These are phyloP conservation scores for Ophiostoma fasciatum DNA, from an alignment of 2,329 filamentous ascomycete species.

Conservation along the genomic window DNA sequence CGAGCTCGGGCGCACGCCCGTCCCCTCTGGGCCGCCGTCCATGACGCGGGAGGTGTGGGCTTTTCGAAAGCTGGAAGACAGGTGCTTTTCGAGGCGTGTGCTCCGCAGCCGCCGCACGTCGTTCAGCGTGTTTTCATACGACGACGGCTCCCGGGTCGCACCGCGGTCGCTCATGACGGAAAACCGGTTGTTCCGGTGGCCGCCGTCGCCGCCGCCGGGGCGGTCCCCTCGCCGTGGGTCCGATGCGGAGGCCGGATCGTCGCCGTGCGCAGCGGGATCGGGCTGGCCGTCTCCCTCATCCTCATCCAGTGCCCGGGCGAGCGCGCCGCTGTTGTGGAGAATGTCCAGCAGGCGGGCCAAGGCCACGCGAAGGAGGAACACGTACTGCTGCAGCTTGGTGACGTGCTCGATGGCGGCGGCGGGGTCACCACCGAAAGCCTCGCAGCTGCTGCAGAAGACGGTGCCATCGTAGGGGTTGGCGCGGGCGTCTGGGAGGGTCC, in stretches of 20 bases:
- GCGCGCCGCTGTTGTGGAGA: constrained; percentile 64
- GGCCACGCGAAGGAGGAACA: constrained; percentile 83
- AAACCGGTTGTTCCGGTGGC: constrained; percentile 43
- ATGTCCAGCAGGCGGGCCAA: constrained; percentile 81
- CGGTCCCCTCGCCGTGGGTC: no score
- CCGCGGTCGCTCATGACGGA: constrained; percentile 30
- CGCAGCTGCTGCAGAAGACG: constrained; percentile 58
- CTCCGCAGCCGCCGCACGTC: constrained; percentile 87
- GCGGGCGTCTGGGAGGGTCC: constrained; percentile 51
- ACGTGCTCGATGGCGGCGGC: constrained; percentile 50
- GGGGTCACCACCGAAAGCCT: constrained; percentile 37
- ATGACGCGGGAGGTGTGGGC: constrained; percentile 85
- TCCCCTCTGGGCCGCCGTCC: constrained; percentile 67
- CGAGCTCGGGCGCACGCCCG: constrained; percentile 53
- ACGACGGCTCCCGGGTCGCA: constrained; percentile 55
- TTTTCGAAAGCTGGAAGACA: constrained; percentile 85
- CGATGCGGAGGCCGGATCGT: no score
- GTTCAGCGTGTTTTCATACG: constrained; percentile 89
- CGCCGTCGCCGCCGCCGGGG: not conserved
- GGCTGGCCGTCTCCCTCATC: not conserved
- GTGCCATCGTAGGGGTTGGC: constrained; percentile 54
- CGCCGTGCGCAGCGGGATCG: not conserved
- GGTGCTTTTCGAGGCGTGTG: constrained; percentile 82
- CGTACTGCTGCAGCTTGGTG: constrained; percentile 82
- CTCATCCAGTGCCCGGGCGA: constrained; percentile 55